Evolutionary conservation across 108 stramenopile species (phyloP), one percentile per base, ranked within the genome.

Genomic region (Skeletonema costatum): DNA sequence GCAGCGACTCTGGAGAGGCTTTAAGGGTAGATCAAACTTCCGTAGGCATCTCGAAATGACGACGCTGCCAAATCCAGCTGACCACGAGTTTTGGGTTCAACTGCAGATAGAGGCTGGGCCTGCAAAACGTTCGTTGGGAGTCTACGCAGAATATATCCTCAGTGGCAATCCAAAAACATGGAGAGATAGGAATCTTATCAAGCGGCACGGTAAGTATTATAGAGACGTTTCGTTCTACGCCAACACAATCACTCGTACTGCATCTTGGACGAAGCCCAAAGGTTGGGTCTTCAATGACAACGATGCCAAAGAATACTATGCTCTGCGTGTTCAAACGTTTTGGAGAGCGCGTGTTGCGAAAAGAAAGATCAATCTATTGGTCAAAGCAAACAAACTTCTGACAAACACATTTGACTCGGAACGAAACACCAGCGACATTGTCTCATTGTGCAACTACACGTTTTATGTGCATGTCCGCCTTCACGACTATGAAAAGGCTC

Each of bases 401-500:
- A 73, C 67, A 53, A 74, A 75, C 36, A 77, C 81, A 14, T 63
- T 75, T 42, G 81, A 70, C 41, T 50, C 74, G 38, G 81, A 67
- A 35, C 69, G 73, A 38, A 82, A 68, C 1, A 67, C 74, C 6
- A 69, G 66, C 36, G 62, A 78, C 32, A 82, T 82, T 19, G 53
- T 58, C 5, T 60, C 78, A 11, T 73, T 86, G 1, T 78, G 76
- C 38, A 86, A 86, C 42, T 83, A 75, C 80, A 74, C 85, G 19
- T 50, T 86, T 30, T 79, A 86, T 71, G 60, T 82, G 0, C 85
- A 86, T 61, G 72, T 59, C 16, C 65, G 79, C 30, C 60, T 63
- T 39, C 85, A 86, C 58, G 79, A 80, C 38, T 82, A 82, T 60
- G 85, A 86, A 30, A 59, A 41, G 25, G 85, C 85, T 35, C 68